Conservation (phyloP, 495 filamentous ascomycete species). For the Aspergillus campestris region DNA sequence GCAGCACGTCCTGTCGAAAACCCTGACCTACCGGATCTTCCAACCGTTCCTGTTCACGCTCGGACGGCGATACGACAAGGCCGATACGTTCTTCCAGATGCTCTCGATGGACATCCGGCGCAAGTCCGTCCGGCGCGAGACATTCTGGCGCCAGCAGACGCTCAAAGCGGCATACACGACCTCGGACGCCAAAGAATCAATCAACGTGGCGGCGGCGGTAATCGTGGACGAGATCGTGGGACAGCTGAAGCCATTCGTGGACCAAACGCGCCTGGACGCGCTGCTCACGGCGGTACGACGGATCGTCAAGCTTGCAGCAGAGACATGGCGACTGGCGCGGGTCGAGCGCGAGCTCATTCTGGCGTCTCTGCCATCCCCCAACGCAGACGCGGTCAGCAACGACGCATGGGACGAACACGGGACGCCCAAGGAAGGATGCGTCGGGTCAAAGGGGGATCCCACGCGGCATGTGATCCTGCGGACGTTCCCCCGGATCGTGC, state of each 20-base stretch:
- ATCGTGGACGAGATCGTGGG: conserved; percentile 55
- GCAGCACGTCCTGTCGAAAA: conserved; percentile 50
- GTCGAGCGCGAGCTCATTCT: conserved; percentile 54
- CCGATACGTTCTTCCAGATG: conserved; percentile 53
- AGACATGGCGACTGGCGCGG: conserved; percentile 56
- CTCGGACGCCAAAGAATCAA: conserved; percentile 52
- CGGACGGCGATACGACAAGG: conserved; percentile 52
- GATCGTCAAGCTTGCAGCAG: conserved; percentile 55
- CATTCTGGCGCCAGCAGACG: conserved; percentile 57
- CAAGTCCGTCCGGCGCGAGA: conserved; percentile 53
- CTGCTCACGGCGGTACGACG: conserved; percentile 43
- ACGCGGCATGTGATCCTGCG: conserved; percentile 40
- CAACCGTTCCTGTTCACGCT: conserved; percentile 57
- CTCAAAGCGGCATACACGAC: conserved; percentile 57
- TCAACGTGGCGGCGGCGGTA: conserved; percentile 49
- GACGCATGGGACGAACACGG: conserved; percentile 43
- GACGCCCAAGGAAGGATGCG: conserved; percentile 11
- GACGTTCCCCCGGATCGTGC: conserved; percentile 46
- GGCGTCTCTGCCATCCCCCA: conserved; percentile 43
- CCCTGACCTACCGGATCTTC: conserved; percentile 54
- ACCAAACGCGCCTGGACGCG: conserved; percentile 45
- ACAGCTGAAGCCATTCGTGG: conserved; percentile 50
- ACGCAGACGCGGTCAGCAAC: conserved; percentile 28
- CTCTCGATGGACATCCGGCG: conserved; percentile 54
- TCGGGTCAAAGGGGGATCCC: conserved; percentile 17